Conservation (phyloP, 1,139 yeast genomes). For the Magnusiomyces sp. region DNA sequence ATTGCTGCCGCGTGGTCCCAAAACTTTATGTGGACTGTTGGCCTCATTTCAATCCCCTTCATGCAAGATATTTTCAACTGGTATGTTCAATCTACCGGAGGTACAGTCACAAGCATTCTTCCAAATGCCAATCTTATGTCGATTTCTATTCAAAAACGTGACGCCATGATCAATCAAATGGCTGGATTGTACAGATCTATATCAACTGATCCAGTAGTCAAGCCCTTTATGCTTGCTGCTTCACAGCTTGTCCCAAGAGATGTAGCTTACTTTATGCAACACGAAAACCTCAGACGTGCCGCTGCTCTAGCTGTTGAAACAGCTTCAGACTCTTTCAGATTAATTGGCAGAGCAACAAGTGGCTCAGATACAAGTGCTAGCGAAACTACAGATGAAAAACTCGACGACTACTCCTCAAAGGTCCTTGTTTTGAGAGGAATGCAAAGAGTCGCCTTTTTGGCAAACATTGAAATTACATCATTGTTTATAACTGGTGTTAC, state of each 20-base stretch:
- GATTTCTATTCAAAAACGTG: constrained; percentile 66
- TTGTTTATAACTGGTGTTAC: constrained; percentile 81
- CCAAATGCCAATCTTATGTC: constrained; percentile 51
- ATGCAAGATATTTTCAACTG: constrained; percentile 84
- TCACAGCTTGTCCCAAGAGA: constrained; percentile 7
- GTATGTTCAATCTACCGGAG: constrained; percentile 97
- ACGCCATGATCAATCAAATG: constrained; percentile 16
- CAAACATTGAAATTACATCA: constrained; percentile 77
- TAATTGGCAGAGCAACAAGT: constrained; percentile 35
- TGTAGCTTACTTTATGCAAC: constrained; percentile 12
- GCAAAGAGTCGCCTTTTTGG: constrained; percentile 79
- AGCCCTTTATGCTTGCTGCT: constrained; percentile 1
- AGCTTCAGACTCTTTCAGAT: background rate
- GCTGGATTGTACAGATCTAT: constrained; percentile 17
- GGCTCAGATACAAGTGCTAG: constrained; percentile 43
- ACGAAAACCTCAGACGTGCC: background rate
- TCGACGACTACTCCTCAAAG: constrained; percentile 45
- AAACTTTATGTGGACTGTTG: constrained; percentile 94
- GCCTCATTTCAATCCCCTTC: constrained; percentile 69
- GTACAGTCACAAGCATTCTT: constrained; percentile 67
- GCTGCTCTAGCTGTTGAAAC: constrained; percentile 15
- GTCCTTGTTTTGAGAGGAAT: constrained; percentile 82
- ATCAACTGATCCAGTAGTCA: constrained; percentile 7
- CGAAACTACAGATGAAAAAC: constrained; percentile 64
- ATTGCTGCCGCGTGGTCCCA: constrained; percentile 98